These are phyloP conservation scores for Gynandropsis gynandra DNA, from an alignment of 345 rosid species.

Conservation along the genomic window DNA sequence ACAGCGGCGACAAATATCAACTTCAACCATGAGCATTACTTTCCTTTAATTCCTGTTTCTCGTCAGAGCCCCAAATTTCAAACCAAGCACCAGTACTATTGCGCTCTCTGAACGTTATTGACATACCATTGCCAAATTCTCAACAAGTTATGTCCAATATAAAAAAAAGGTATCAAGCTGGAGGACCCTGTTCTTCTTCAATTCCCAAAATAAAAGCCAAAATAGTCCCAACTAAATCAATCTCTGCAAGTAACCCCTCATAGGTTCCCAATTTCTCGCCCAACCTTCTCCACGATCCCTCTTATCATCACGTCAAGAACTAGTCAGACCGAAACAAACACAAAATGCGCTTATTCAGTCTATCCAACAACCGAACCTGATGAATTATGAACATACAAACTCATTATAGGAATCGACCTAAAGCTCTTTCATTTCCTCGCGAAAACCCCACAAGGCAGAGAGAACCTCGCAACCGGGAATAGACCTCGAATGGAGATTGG, in stretches of 20 bases:
- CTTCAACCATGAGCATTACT: slow-evolving; percentile 17
- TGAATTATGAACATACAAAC: slow-evolving; percentile 7
- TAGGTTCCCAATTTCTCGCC: not conserved
- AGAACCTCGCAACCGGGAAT: not conserved
- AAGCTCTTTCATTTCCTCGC: not conserved
- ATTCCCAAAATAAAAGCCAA: slow-evolving; percentile 8
- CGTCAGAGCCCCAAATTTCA: not conserved
- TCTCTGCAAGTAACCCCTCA: not conserved
- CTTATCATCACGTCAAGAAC: not conserved
- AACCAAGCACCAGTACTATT: not conserved
- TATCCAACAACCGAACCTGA: slow-evolving; percentile 2
- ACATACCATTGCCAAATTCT: too few relatives aligned
- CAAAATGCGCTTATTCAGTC: slow-evolving; percentile 11
- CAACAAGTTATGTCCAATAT: not conserved
- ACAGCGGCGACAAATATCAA: slow-evolving; percentile 49
- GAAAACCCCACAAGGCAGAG: not conserved
- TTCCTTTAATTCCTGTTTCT: too few relatives aligned
- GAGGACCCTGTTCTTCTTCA: not conserved
- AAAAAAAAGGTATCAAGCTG: not conserved
- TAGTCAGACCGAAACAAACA: slow-evolving; percentile 10
- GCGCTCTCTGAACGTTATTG: not conserved
- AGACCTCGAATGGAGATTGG: not conserved
- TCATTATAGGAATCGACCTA: too few relatives aligned
- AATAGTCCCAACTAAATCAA: not conserved
- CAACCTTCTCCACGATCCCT: slow-evolving; percentile 6